phyloP scores from a whole-genome alignment of 1,139 yeast genomes.

The Protomyces gravidus region DNA sequence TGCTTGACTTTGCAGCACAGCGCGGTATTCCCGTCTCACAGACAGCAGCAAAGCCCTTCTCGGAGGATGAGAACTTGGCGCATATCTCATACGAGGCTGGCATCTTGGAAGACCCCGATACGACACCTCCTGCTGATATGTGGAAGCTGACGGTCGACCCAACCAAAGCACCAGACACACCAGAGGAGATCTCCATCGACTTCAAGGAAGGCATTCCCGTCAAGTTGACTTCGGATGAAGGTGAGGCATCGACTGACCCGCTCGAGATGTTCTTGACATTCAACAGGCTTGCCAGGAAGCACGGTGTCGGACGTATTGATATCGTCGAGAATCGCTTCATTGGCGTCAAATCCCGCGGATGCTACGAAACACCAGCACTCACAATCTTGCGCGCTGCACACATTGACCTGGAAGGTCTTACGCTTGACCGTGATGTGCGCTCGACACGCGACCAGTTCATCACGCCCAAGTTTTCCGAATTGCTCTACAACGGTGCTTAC shows the following conservation, averaged over 20 bases:
- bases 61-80: slow-evolving; percentile 97
- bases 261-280: slow-evolving; percentile 90
- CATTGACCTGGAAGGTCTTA: slow-evolving; percentile 93
- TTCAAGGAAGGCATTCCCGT: slow-evolving; percentile 85
- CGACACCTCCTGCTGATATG: slow-evolving; percentile 99
- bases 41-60: slow-evolving; percentile 99
- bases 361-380: slow-evolving; percentile 98
- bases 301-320: slow-evolving; percentile 98
- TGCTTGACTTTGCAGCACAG: slow-evolving; percentile 85
- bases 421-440: slow-evolving; percentile 95
- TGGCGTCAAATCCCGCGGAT: slow-evolving; percentile 97
- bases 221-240: slow-evolving; percentile 62
- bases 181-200: slow-evolving; percentile 79
- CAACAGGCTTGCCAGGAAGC: slow-evolving; percentile 93
- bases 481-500: slow-evolving; percentile 94
- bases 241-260: slow-evolving; percentile 67
- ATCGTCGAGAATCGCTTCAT: slow-evolving; percentile 98
- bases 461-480: slow-evolving; percentile 83
- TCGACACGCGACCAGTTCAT: slow-evolving; percentile 94
- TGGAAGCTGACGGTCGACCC: slow-evolving; percentile 99
- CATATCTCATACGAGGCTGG: slow-evolving; percentile 99
- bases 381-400: slow-evolving; percentile 90
- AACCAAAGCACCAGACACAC: slow-evolving; percentile 84
- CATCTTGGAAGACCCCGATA: slow-evolving; percentile 94
- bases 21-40: slow-evolving; percentile 92